Conservation (phyloP, 1,284 basidiomycete species). For the Singerocomus inundabilis region DNA sequence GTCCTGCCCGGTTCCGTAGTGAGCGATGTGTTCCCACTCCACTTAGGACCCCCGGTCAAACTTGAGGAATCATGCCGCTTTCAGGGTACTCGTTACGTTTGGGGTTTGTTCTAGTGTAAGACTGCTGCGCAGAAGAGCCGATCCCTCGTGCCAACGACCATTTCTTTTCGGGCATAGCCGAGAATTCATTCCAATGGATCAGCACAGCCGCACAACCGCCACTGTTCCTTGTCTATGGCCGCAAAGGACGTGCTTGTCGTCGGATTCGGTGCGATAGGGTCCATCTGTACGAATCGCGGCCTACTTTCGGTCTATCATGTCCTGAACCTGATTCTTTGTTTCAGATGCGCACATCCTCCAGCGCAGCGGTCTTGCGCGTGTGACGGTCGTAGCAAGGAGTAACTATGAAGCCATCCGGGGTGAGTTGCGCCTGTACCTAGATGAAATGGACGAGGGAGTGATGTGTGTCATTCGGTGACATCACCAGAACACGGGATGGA, state of each 20-base stretch:
- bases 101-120: too few species aligned
- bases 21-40: too few species aligned
- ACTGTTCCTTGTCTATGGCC: constrained; percentile 5
- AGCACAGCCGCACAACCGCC: neutral
- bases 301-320: too few species aligned
- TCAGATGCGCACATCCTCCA: constrained; percentile 65
- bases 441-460: neutral
- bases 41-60: too few species aligned
- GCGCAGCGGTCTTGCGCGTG: constrained; percentile 57
- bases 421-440: constrained; percentile 22
- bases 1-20: too few species aligned
- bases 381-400: constrained; percentile 73
- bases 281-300: constrained; percentile 43
- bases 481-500: constrained; percentile 49
- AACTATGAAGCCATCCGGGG: constrained; percentile 63
- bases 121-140: too few species aligned
- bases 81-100: too few species aligned
- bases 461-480: neutral
- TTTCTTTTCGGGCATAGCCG: too few species aligned
- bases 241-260: constrained; percentile 53
- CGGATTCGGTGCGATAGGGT: constrained; percentile 58
- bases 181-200: neutral
- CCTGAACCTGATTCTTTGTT: neutral
- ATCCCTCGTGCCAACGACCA: too few species aligned
- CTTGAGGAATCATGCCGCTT: too few species aligned